These are phyloP conservation scores for Aspergillus nidulans DNA, from an alignment of 495 filamentous ascomycete species.

Conservation along the genomic window DNA sequence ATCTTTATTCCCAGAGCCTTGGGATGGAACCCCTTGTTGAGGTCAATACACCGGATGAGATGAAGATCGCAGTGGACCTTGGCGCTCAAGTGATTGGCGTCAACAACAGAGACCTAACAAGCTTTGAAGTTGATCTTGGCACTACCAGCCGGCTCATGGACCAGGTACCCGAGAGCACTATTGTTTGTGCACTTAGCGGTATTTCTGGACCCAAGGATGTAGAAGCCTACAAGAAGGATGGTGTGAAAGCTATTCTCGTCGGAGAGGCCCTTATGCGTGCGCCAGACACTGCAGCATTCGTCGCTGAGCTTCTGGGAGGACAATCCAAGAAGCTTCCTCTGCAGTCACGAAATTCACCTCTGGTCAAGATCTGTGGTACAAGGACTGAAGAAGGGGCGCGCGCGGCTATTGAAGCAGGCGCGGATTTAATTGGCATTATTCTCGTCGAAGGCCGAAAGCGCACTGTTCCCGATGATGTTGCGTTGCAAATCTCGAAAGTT, in stretches of 20 bases:
- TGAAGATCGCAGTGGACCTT: conserved; percentile 78
- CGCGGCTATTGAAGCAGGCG: conserved; percentile 79
- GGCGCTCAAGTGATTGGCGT: conserved; percentile 95
- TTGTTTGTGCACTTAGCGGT: conserved; percentile 91
- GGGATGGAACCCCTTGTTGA: conserved; percentile 98
- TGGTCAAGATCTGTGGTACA: conserved; percentile 98
- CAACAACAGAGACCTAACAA: conserved; percentile 94
- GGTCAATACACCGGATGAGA: conserved; percentile 91
- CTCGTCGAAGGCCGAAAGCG: conserved; percentile 77
- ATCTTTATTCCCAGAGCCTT: conserved; percentile 79
- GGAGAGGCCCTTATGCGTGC: conserved; percentile 96
- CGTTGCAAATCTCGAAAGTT: conserved; percentile 71
- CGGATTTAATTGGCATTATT: conserved; percentile 91
- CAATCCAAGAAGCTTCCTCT: conserved; percentile 23
- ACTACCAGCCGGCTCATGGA: conserved; percentile 89
- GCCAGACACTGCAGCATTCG: conserved; percentile 70
- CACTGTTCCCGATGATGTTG: conserved; percentile 69
- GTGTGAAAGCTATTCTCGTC: conserved; percentile 88
- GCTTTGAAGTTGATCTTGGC: conserved; percentile 91
- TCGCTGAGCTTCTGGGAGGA: conserved; percentile 71
- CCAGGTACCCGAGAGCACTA: conserved; percentile 77
- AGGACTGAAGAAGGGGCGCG: conserved; percentile 74
- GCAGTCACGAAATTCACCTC: conserved; percentile 31
- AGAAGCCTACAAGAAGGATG: conserved; percentile 77
- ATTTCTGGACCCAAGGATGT: conserved; percentile 92